These are phyloP conservation scores for Tetrastigma voinierianum DNA, from an alignment of 164 flowering plant species.

Conservation along the genomic window DNA sequence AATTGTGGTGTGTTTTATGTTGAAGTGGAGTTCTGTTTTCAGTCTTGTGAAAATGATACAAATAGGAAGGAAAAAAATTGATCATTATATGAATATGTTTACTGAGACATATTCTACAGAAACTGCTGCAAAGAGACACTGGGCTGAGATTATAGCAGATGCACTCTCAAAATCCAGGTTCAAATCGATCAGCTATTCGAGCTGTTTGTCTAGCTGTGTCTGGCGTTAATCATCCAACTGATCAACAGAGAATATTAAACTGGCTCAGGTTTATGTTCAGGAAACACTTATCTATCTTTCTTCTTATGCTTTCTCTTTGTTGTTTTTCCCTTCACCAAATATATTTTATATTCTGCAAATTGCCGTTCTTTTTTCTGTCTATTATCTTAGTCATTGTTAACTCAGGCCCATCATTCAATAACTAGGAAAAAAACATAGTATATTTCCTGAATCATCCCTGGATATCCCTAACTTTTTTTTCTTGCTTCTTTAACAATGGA, in stretches of 20 bases:
- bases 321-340: neutral
- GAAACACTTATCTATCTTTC: neutral
- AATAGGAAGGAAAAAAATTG: neutral
- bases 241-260: conserved; percentile 65
- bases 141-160: conserved; percentile 77
- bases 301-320: neutral
- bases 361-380: too few relatives aligned
- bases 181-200: conserved; percentile 59
- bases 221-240: conserved; percentile 88
- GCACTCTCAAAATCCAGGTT: conserved; percentile 70
- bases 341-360: too few relatives aligned
- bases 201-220: conserved; percentile 92
- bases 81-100: neutral
- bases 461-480: neutral
- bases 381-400: too few relatives aligned
- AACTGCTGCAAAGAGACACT: conserved; percentile 73
- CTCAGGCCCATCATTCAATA: too few relatives aligned
- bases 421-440: neutral
- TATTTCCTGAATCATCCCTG: neutral
- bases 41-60: neutral
- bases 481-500: neutral
- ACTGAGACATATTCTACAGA: conserved; percentile 38
- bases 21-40: neutral
- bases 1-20: neutral
- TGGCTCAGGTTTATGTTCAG: conserved; percentile 73